These are phyloP conservation scores for Hyaloscypha hepaticicola DNA, from an alignment of 495 filamentous ascomycete species.

Conservation along the genomic window DNA sequence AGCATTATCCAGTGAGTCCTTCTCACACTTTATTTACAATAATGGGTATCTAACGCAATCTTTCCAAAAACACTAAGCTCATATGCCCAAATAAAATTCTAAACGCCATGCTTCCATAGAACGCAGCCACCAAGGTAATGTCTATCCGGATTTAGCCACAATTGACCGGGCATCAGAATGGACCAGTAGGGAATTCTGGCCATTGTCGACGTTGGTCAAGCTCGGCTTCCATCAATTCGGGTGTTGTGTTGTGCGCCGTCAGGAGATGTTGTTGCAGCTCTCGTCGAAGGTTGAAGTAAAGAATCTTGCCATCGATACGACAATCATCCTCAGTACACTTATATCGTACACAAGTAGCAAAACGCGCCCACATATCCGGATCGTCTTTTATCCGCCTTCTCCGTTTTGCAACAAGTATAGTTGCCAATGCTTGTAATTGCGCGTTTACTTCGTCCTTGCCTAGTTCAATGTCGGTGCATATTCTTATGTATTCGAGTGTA, in stretches of 20 bases:
- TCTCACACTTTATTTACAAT: not conserved
- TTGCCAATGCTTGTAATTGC: not conserved
- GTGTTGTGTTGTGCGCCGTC: not conserved
- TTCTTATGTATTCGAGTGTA: not conserved
- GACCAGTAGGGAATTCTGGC: not conserved
- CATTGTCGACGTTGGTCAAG: not conserved
- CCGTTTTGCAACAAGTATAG: not conserved
- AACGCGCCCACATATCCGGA: not conserved
- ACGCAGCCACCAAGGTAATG: no score
- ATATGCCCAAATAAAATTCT: not conserved
- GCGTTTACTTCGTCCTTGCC: not conserved
- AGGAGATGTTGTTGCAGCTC: not conserved
- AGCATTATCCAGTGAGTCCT: not conserved
- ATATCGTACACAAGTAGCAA: not conserved
- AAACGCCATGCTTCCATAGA: no score
- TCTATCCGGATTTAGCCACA: no score
- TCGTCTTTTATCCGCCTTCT: not conserved
- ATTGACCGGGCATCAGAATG: not conserved
- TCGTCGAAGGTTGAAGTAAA: not conserved
- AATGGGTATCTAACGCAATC: not conserved
- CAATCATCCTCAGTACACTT: not conserved
- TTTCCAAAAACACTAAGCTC: not conserved
- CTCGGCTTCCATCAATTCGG: not conserved
- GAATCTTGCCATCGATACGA: not conserved
- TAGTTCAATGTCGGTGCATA: not conserved